phyloP scores from a whole-genome alignment of 2,329 filamentous ascomycete species.

The Penicillium concentricum region DNA sequence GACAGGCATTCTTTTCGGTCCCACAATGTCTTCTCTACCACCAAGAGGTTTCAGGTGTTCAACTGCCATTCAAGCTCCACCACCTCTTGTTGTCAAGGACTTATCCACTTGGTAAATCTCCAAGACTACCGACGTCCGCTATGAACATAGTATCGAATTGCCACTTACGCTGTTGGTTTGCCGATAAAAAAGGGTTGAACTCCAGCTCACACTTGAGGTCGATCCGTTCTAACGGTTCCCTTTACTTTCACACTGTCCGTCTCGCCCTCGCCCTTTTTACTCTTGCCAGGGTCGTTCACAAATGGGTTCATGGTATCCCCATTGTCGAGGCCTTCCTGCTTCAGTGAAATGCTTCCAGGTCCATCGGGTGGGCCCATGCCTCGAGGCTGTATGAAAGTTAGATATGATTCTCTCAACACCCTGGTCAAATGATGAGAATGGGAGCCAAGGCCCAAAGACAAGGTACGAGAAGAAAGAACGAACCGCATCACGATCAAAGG shows the following conservation, averaged over 20 bases:
- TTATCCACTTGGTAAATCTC: no score
- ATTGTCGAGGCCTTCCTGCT: constrained; percentile 55
- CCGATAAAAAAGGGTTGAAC: not conserved
- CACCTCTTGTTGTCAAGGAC: no score
- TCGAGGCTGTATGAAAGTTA: constrained; percentile 7
- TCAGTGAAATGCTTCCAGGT: constrained; percentile 42
- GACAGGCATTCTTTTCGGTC: no score
- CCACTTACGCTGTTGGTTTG: no score
- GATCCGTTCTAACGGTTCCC: constrained; percentile 46
- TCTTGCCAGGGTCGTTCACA: constrained; percentile 47
- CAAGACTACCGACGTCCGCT: no score
- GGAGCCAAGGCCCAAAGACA: no score
- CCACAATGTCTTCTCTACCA: no score
- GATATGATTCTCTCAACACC: no score
- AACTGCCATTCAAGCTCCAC: not conserved
- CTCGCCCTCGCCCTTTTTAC: constrained; percentile 56
- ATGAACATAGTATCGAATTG: no score
- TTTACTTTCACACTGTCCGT: constrained; percentile 56
- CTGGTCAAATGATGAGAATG: not conserved
- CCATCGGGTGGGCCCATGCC: constrained; percentile 7
- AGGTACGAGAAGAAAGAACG: not conserved
- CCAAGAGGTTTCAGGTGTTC: not conserved
- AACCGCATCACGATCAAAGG: not conserved
- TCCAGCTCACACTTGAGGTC: constrained; percentile 17
- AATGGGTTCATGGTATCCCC: constrained; percentile 53